Evolutionary conservation across 495 filamentous ascomycete genomes (phyloP).

Genomic region (Neurospora discreta): DNA sequence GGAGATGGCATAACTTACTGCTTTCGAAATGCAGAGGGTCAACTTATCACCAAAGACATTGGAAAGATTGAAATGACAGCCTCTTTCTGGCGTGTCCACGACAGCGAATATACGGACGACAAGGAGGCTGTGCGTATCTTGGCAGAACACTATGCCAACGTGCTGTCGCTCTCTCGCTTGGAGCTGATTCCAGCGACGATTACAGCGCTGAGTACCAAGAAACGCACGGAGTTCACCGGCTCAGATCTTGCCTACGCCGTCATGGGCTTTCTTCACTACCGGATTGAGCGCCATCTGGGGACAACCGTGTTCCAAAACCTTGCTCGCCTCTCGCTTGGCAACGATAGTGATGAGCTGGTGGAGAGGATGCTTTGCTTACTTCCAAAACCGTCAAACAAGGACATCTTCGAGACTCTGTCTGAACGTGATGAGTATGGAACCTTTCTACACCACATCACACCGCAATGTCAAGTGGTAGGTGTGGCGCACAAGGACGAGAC

Average conservation of each 20-base stretch:
- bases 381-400: neutral
- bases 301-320: conserved; percentile 34
- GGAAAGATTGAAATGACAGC: conserved; percentile 9
- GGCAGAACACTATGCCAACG: conserved; percentile 11
- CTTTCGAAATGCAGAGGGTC: neutral
- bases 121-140: conserved; percentile 5
- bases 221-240: neutral
- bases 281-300: conserved; percentile 20
- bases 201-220: conserved; percentile 5
- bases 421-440: conserved; percentile 7
- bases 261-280: conserved; percentile 27
- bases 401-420: neutral
- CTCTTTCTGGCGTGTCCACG: neutral
- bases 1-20: conserved; percentile 1
- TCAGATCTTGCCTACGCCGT: conserved; percentile 36
- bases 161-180: conserved; percentile 9
- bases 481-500: conserved; percentile 10
- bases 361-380: conserved; percentile 13
- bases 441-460: conserved; percentile 7
- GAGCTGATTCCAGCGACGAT: conserved; percentile 11
- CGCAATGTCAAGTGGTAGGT: conserved; percentile 6
- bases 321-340: conserved; percentile 22
- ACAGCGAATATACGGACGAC: neutral
- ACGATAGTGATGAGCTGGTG: conserved; percentile 16
- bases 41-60: neutral